Conservation (phyloP, 2,329 filamentous ascomycete genomes). For the Calonectria honghensis region DNA sequence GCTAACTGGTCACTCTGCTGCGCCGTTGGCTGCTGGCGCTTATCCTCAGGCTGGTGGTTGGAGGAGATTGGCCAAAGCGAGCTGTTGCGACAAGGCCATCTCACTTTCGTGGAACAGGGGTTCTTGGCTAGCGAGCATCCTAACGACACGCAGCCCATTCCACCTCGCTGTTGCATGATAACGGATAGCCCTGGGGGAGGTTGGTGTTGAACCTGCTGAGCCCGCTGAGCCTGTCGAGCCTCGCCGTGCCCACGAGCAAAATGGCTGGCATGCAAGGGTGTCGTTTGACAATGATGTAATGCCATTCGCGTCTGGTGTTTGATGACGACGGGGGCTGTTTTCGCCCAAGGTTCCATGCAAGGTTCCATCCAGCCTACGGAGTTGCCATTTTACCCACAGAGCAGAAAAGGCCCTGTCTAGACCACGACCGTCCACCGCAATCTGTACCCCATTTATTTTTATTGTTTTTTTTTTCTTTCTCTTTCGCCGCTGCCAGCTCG, state of each 20-base stretch:
- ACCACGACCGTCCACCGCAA: neutral
- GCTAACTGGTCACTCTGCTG: conserved; percentile 18
- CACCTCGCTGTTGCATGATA: conserved; percentile 13
- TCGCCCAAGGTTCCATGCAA: conserved; percentile 29
- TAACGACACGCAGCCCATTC: conserved; percentile 7
- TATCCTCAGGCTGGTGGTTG: conserved; percentile 7
- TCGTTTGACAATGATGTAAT: conserved; percentile 34
- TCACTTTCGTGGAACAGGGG: conserved; percentile 20
- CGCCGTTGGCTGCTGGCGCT: conserved; percentile 22
- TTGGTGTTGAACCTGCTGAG: conserved; percentile 11
- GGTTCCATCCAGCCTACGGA: conserved; percentile 29
- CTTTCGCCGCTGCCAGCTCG: neutral
- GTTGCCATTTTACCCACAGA: conserved; percentile 10
- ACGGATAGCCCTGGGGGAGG: conserved; percentile 9
- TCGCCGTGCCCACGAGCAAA: neutral
- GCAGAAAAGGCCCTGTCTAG: neutral
- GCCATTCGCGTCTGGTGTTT: conserved; percentile 5
- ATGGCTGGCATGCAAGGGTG: conserved; percentile 25
- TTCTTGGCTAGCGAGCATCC: conserved; percentile 15
- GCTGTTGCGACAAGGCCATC: conserved; percentile 16
- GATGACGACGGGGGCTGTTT: conserved; percentile 22
- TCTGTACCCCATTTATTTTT: neutral
- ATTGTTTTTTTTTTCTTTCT: neutral
- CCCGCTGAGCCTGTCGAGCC: neutral
- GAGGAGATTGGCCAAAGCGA: conserved; percentile 2